Evolutionary conservation across 495 filamentous ascomycete genomes (phyloP).

Genomic region (Umbilicaria muhlenbergii): DNA sequence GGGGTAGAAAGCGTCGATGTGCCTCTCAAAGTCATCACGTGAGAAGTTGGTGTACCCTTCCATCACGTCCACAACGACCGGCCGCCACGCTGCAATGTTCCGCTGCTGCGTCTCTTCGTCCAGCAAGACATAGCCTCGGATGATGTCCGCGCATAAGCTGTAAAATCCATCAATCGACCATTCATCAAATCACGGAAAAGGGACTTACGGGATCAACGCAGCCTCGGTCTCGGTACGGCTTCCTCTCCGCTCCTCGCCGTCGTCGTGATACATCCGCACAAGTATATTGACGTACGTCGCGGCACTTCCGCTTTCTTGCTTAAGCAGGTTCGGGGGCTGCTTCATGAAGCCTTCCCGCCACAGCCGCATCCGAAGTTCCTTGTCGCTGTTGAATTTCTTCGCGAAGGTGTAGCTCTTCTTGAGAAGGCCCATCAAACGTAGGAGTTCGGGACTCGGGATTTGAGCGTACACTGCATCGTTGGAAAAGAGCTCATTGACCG

Average conservation of each 20-base stretch:
- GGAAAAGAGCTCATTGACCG: slow-evolving; percentile 93
- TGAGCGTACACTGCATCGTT: slow-evolving; percentile 90
- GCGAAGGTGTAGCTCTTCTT: slow-evolving; percentile 95
- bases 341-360: slow-evolving; percentile 99
- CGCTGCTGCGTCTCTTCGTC: slow-evolving; percentile 92
- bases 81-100: slow-evolving; percentile 91
- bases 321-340: slow-evolving; percentile 94
- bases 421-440: slow-evolving; percentile 82
- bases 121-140: slow-evolving; percentile 62
- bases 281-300: slow-evolving; percentile 89
- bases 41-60: slow-evolving; percentile 88
- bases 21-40: slow-evolving; percentile 60
- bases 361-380: slow-evolving; percentile 82
- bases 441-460: slow-evolving; percentile 75
- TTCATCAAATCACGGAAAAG: not conserved
- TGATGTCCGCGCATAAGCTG: slow-evolving; percentile 79
- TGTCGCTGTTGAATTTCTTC: slow-evolving; percentile 92
- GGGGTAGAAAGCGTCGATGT: slow-evolving; percentile 74
- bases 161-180: slow-evolving; percentile 5
- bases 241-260: slow-evolving; percentile 61
- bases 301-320: slow-evolving; percentile 87
- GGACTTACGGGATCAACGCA: slow-evolving; percentile 69
- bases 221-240: slow-evolving; percentile 69
- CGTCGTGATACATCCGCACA: slow-evolving; percentile 92
- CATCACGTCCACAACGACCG: slow-evolving; percentile 93